These are phyloP conservation scores for Ophiostoma himal-ulmi DNA, from an alignment of 2,329 filamentous ascomycete genomes.

Conservation along the genomic window DNA sequence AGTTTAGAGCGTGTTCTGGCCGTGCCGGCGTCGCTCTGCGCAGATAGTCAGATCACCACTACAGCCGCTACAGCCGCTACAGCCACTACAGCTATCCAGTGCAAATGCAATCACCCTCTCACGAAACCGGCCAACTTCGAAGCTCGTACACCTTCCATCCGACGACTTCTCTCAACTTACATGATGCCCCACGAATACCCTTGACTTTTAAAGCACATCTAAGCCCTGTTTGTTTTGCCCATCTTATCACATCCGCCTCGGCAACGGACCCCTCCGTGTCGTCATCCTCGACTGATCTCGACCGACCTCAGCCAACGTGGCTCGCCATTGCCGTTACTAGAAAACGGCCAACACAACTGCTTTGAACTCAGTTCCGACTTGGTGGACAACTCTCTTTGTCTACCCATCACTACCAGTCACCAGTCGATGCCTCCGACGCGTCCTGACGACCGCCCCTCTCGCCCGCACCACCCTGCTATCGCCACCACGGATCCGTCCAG, in stretches of 20 bases:
- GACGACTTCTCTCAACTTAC: neutral
- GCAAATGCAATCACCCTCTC: neutral
- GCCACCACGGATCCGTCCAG: conserved; percentile 35
- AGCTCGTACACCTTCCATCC: neutral
- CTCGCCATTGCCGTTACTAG: neutral
- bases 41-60: neutral
- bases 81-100: conserved; percentile 15
- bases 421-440: conserved; percentile 29
- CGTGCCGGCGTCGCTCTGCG: neutral
- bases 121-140: neutral
- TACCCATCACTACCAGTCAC: neutral
- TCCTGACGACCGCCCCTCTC: conserved; percentile 3
- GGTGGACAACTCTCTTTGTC: neutral
- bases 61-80: neutral
- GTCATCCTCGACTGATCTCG: neutral
- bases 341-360: neutral
- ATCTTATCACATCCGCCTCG: neutral
- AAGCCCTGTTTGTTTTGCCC: neutral
- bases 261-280: neutral
- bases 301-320: neutral
- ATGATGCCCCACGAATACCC: neutral
- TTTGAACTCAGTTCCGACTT: neutral
- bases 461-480: conserved; percentile 31
- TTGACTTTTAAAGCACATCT: neutral
- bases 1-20: conserved; percentile 8